These are phyloP conservation scores for Ampelomyces quisqualis DNA, from an alignment of 2,329 filamentous ascomycete species.

Conservation along the genomic window DNA sequence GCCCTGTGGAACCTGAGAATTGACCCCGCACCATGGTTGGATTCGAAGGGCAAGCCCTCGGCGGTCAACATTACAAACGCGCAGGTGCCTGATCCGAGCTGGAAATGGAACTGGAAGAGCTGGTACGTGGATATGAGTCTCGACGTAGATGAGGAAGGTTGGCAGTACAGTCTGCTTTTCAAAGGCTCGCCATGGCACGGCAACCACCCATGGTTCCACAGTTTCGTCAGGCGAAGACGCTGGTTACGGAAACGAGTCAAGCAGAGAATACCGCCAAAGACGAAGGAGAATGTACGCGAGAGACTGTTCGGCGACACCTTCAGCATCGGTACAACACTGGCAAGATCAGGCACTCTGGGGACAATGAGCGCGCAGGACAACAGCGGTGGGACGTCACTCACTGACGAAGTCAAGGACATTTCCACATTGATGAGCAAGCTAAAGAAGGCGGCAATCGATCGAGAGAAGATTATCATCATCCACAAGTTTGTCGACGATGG, in stretches of 20 bases:
- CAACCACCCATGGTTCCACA: constrained; percentile 86
- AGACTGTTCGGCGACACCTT: constrained; percentile 43
- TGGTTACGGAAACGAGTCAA: constrained; percentile 84
- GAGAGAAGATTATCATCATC: constrained; percentile 85
- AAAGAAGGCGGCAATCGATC: constrained; percentile 73
- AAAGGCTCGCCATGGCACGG: constrained; percentile 70
- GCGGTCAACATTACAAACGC: constrained; percentile 77
- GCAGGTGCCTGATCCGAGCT: constrained; percentile 89
- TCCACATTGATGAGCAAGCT: constrained; percentile 69
- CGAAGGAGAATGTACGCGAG: constrained; percentile 33
- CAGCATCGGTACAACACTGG: constrained; percentile 41
- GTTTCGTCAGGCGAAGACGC: constrained; percentile 83
- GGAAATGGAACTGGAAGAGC: constrained; percentile 80
- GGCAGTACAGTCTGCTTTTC: constrained; percentile 95
- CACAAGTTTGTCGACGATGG: constrained; percentile 78
- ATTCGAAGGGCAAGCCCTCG: constrained; percentile 55
- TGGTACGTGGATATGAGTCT: constrained; percentile 79
- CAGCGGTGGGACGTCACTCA: constrained; percentile 38
- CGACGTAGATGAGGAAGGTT: constrained; percentile 84
- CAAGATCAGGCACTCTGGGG: constrained; percentile 41
- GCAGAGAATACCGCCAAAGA: constrained; percentile 49
- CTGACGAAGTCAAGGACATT: constrained; percentile 64
- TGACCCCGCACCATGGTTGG: constrained; percentile 87
- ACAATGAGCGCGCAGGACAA: constrained; percentile 47
- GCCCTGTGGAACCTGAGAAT: constrained; percentile 73